Base-by-base conservation (phyloP, 306 rosid genomes). In the Vigna trinervia region DNA sequence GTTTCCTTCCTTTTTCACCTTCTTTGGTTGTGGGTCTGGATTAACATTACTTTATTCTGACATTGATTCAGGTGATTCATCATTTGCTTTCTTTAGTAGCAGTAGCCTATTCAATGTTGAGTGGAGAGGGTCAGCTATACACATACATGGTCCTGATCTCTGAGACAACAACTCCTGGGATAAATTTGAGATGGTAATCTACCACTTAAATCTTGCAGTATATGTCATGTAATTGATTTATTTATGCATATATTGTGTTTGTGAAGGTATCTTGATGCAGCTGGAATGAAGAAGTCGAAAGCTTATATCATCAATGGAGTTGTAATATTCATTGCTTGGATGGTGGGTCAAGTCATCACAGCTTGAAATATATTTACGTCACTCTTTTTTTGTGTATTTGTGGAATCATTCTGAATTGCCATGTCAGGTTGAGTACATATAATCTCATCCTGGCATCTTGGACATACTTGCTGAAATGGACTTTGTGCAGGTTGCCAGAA, bases 151-250 rank as follows among this genome's bases (percentile, higher is more conserved):
- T 95, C 78, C 92, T 95, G 68, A 91, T 95, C 68, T 95, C 99
- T 1, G 99, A 95, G 88, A 88, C 93, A 74, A 92, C 99, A 45
- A 95, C 99, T 60, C 97, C 99, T 5, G 99, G 96, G 63, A 86
- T 92, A 84, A 95, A 95, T 80, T 91, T 95, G 91, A 91, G 99
- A 95, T 95, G 98, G 99, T 95, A 89, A 72, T 85, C 65, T 69
- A 70, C 15, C 64, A 20, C 53, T 52, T 41, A 36, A 38, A 68
- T 28, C 17, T 75, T 34, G 69, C 39, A 39, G 23, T 51, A 34
- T 47, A 34, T 58, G 39, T 60, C 38, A n/a, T 78, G 19, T 5
- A 36, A 36, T 7, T 17, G 19, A 22, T 74, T 36, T 59, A 13
- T 53, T 83, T 71, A 84, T 78, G 71, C 43, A 30, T 59, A 23